Conservation (phyloP, 257 asterid species). For the Echium plantagineum region DNA sequence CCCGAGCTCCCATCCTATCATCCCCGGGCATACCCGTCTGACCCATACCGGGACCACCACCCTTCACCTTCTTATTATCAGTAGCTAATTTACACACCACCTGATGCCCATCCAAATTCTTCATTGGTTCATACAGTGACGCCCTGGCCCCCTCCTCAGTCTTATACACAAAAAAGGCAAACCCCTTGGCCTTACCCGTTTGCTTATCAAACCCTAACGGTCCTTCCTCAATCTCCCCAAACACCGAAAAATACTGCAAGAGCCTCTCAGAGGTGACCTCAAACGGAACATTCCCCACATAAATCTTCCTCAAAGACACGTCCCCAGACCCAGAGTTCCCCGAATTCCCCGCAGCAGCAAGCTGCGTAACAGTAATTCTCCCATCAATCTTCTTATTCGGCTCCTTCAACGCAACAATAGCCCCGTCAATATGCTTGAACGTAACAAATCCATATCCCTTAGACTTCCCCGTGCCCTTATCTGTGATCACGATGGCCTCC, state of each 20-base stretch:
- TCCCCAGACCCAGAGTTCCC: constrained; percentile 50
- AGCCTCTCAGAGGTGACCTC: too few relatives aligned
- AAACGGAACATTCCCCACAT: too few relatives aligned
- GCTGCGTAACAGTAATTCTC: constrained; percentile 73
- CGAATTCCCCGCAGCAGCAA: constrained; percentile 63
- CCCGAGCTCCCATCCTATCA: constrained; percentile 61
- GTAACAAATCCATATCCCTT: constrained; percentile 77
- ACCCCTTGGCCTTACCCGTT: constrained; percentile 80
- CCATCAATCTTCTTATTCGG: constrained; percentile 83
- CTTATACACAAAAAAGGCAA: constrained; percentile 72
- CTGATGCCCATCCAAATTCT: constrained; percentile 73
- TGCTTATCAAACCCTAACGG: constrained; percentile 81
- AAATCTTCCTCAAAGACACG: too few relatives aligned
- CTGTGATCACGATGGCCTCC: constrained; percentile 73
- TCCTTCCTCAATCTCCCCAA: constrained; percentile 87
- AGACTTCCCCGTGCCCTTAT: constrained; percentile 63
- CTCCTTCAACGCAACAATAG: constrained; percentile 59
- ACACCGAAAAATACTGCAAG: too few relatives aligned
- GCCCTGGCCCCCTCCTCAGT: constrained; percentile 63
- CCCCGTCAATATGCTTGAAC: constrained; percentile 69
- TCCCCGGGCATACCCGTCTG: constrained; percentile 38
- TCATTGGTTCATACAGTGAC: constrained; percentile 51
- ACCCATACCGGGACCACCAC: constrained; percentile 52
- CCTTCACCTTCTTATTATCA: constrained; percentile 69
- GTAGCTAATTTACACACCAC: constrained; percentile 87